Conservation (phyloP, 768 basidiomycete species). For the Sutorius australiensis region DNA sequence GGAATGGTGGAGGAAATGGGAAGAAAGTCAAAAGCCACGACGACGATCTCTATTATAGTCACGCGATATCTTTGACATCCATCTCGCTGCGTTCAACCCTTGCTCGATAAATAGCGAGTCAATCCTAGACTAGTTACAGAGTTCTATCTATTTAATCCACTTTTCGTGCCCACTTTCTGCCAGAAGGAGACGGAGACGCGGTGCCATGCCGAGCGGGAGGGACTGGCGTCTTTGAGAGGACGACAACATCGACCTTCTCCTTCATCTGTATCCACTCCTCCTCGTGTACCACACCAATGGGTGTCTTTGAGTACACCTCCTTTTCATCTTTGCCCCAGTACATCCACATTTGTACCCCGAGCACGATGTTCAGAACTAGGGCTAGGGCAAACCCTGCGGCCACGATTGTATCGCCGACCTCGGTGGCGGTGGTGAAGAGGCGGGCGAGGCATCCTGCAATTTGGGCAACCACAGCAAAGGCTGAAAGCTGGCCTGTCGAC, state of each 20-base stretch:
- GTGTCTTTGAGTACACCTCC: conserved; percentile 22
- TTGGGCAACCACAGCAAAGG: conserved; percentile 87
- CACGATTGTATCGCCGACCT: conserved; percentile 80
- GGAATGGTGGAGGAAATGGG: conserved; percentile 32
- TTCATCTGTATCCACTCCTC: conserved; percentile 26
- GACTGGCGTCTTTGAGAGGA: conserved; percentile 40
- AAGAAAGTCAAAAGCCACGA: conserved; percentile 18
- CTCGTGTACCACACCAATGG: conserved; percentile 22
- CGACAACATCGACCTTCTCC: conserved; percentile 40
- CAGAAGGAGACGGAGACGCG: conserved; percentile 48
- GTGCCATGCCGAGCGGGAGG: conserved; percentile 39
- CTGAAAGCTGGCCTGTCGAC: conserved; percentile 91
- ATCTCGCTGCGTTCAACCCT: background rate
- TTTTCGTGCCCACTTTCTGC: conserved; percentile 71
- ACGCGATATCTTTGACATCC: background rate
- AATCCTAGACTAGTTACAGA: conserved; percentile 12
- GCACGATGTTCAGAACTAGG: conserved; percentile 74
- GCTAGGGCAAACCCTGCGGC: conserved; percentile 82
- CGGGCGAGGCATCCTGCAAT: conserved; percentile 87
- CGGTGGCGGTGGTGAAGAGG: conserved; percentile 88
- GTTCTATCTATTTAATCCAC: conserved; percentile 48
- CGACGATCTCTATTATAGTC: conserved; percentile 4
- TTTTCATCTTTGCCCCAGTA: conserved; percentile 67
- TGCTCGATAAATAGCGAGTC: conserved; percentile 18
- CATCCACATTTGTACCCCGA: conserved; percentile 80